Percentiles rank a stretch among this genome's conserved stretches.
These are phyloP conservation scores for Diddensiella caesifluorescens DNA, from an alignment of 805 yeast species.

Conservation along the genomic window DNA sequence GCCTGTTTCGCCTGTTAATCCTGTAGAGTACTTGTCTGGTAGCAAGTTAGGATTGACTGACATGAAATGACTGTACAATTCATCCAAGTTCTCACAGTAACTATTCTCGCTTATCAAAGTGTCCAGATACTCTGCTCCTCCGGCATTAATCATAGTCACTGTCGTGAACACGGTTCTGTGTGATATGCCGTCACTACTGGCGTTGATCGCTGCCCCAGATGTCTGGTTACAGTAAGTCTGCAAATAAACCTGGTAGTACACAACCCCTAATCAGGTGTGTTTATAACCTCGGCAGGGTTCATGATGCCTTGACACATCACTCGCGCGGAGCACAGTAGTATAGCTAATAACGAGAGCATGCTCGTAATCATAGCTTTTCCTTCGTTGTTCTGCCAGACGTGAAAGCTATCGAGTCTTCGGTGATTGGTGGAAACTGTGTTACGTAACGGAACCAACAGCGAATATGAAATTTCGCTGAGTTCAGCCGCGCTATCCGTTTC, in stretches of 20 bases:
- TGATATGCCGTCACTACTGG: background rate
- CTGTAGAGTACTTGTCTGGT: background rate
- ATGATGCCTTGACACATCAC: too few relatives aligned
- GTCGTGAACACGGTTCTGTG: background rate
- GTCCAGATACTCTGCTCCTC: background rate
- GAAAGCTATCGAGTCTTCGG: too few relatives aligned
- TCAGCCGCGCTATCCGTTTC: too few relatives aligned
- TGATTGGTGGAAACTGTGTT: too few relatives aligned
- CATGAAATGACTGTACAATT: background rate
- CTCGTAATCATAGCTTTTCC: too few relatives aligned
- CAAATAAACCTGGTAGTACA: background rate
- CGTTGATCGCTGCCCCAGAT: background rate
- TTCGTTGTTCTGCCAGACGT: too few relatives aligned
- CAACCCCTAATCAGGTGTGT: too few relatives aligned
- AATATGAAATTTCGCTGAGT: too few relatives aligned
- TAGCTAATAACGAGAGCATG: too few relatives aligned
- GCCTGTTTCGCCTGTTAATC: background rate
- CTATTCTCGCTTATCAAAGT: background rate
- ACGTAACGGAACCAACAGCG: too few relatives aligned
- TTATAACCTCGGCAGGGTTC: too few relatives aligned
- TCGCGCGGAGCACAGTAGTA: too few relatives aligned
- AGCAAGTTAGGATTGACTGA: background rate
- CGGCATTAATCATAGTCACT: background rate
- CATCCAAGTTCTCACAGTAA: background rate
- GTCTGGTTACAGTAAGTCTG: background rate